Percentiles rank a stretch among this genome's conserved stretches.
Conservation (phyloP, 352 stramenopile genomes). For the Lagenidium sp. region DNA sequence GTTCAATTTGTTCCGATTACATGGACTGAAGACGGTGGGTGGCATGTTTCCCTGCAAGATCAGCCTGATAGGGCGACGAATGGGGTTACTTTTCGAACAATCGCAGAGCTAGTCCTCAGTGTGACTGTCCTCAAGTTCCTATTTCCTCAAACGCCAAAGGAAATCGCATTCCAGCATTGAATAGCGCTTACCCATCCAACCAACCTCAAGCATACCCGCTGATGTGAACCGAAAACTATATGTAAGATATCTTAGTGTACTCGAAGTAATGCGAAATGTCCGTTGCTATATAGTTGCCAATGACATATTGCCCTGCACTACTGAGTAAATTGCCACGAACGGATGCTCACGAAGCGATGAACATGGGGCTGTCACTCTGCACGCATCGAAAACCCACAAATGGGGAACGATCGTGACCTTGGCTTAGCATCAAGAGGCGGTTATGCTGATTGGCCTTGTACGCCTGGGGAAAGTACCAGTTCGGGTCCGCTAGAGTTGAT, state of each 20-base stretch:
- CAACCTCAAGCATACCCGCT: too few species aligned
- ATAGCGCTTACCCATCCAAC: too few species aligned
- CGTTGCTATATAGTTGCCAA: too few species aligned
- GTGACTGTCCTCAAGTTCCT: constrained; percentile 74
- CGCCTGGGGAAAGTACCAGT: constrained; percentile 83
- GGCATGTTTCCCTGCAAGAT: constrained; percentile 57
- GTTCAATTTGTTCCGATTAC: constrained; percentile 74
- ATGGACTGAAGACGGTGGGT: constrained; percentile 16
- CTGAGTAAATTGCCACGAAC: too few species aligned
- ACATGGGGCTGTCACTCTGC: constrained; percentile 19
- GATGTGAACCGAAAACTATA: too few species aligned
- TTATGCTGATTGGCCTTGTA: constrained; percentile 57
- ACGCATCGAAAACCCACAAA: constrained; percentile 74
- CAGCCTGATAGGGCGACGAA: constrained; percentile 11
- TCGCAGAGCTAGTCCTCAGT: constrained; percentile 68
- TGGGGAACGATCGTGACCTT: constrained; percentile 64
- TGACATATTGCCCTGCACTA: too few species aligned
- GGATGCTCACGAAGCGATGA: too few species aligned
- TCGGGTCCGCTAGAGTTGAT: constrained; percentile 59
- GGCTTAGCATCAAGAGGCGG: constrained; percentile 60
- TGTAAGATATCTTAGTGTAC: too few species aligned
- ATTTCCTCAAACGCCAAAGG: constrained; percentile 74
- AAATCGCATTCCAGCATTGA: constrained; percentile 45
- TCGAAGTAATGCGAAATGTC: too few species aligned
- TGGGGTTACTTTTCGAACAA: constrained; percentile 44